Evolutionary conservation across 2,329 filamentous ascomycete genomes (phyloP).

Genomic region (Tolypocladium sp.): DNA sequence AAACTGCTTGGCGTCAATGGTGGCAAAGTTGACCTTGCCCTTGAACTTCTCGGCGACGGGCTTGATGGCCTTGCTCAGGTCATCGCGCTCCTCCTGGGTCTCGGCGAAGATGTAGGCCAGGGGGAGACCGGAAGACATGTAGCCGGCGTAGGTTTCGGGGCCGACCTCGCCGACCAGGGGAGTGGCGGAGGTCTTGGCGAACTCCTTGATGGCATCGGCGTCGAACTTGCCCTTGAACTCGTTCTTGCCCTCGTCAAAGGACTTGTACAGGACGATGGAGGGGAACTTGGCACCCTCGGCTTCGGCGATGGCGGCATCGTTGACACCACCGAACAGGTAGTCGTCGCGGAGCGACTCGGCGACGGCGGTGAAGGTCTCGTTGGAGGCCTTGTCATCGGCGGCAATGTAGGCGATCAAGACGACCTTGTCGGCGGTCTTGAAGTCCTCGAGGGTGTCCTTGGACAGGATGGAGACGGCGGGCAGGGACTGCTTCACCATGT

Average conservation of each 20-base stretch:
- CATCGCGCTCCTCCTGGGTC: constrained; percentile 77
- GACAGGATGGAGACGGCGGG: constrained; percentile 80
- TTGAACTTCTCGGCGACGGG: constrained; percentile 84
- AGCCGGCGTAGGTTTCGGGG: constrained; percentile 89
- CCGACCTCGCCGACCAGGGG: constrained; percentile 93
- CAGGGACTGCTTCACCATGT: constrained; percentile 97
- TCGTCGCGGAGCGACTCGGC: constrained; percentile 75
- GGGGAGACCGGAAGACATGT: constrained; percentile 88
- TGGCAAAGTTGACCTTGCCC: constrained; percentile 94
- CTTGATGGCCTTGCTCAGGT: constrained; percentile 70
- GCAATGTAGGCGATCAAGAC: constrained; percentile 86
- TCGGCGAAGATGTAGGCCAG: constrained; percentile 98
- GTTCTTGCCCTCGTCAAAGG: constrained; percentile 93
- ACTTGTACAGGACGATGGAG: constrained; percentile 89
- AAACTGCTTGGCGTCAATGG: constrained; percentile 89
- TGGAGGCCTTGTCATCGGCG: constrained; percentile 72
- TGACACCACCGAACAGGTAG: constrained; percentile 86
- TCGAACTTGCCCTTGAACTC: constrained; percentile 73
- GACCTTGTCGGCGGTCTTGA: constrained; percentile 97
- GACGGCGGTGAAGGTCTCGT: constrained; percentile 69
- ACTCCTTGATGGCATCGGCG: constrained; percentile 67
- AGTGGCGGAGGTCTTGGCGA: constrained; percentile 76
- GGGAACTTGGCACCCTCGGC: constrained; percentile 83
- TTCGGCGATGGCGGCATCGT: constrained; percentile 76
- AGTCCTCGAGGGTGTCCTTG: constrained; percentile 79